Conservation (phyloP, 148 eudicot genomes). For the Gaultheria prostrata region DNA sequence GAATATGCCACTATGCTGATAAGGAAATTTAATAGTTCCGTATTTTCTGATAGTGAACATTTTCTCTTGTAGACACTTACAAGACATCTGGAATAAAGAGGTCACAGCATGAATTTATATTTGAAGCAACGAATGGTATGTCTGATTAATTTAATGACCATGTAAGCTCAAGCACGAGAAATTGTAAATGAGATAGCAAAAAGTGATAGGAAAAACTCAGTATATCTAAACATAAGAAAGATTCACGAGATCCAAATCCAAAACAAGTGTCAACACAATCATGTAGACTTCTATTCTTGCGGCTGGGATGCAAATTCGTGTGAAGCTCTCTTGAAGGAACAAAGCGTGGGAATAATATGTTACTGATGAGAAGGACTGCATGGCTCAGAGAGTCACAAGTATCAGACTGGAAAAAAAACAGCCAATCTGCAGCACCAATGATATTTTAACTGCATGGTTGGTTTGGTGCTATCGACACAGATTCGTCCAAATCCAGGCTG, state of each 20-base stretch:
- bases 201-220: background rate
- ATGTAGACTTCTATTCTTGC: background rate
- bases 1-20: slow-evolving; percentile 48
- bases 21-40: slow-evolving; percentile 59
- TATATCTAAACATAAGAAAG: background rate
- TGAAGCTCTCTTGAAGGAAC: too few species aligned
- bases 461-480: background rate
- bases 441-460: background rate
- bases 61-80: slow-evolving; percentile 44
- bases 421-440: background rate
- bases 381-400: background rate
- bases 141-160: background rate
- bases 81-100: slow-evolving; percentile 50
- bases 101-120: slow-evolving; percentile 8
- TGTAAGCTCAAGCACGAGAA: background rate
- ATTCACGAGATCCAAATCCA: background rate
- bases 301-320: background rate
- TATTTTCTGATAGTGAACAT: slow-evolving; percentile 43
- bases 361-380: background rate
- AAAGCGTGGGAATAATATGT: slow-evolving; percentile 7
- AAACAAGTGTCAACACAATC: background rate
- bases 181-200: background rate
- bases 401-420: background rate
- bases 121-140: background rate
- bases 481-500: background rate